A percentile compares a stretch with the other conserved stretches of the same genome.
These are phyloP conservation scores for Fraxinus xanthoxyloides DNA, from an alignment of 305 asterid genomes.

Conservation along the genomic window DNA sequence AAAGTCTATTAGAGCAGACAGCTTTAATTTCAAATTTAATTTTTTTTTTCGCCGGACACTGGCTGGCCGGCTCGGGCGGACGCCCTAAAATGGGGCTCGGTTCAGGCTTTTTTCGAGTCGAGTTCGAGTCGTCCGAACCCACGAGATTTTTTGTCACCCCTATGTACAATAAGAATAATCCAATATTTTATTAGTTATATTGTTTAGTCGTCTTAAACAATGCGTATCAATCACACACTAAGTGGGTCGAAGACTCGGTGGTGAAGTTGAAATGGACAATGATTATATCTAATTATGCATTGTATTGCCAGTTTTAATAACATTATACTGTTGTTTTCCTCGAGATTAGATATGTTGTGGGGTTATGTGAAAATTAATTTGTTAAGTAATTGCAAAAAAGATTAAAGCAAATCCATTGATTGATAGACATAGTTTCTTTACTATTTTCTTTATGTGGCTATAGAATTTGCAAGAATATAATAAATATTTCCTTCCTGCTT, in stretches of 20 bases:
- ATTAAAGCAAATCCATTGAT: constrained; percentile 12
- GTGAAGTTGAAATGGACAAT: neutral
- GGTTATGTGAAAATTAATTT: constrained; percentile 12
- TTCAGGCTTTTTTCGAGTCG: too few relatives aligned
- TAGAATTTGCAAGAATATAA: neutral
- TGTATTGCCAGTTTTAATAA: neutral
- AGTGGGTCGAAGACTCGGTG: neutral
- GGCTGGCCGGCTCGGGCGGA: too few relatives aligned
- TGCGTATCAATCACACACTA: neutral
- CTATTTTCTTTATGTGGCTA: neutral
- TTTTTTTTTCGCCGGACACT: too few relatives aligned
- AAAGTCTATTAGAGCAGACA: too few relatives aligned
- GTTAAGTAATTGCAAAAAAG: neutral
- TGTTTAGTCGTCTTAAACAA: neutral
- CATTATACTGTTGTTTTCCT: constrained; percentile 19
- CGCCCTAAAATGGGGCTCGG: too few relatives aligned
- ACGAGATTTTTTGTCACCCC: too few relatives aligned
- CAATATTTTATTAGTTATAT: neutral
- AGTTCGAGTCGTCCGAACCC: too few relatives aligned
- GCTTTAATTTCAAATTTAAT: too few relatives aligned
- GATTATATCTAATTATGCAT: neutral
- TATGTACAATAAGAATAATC: too few relatives aligned
- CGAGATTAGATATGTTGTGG: constrained; percentile 25
- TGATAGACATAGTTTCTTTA: neutral
- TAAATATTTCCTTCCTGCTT: neutral